Base-by-base conservation (phyloP, 2,329 filamentous ascomycete genomes). In the Colletotrichum horii region DNA sequence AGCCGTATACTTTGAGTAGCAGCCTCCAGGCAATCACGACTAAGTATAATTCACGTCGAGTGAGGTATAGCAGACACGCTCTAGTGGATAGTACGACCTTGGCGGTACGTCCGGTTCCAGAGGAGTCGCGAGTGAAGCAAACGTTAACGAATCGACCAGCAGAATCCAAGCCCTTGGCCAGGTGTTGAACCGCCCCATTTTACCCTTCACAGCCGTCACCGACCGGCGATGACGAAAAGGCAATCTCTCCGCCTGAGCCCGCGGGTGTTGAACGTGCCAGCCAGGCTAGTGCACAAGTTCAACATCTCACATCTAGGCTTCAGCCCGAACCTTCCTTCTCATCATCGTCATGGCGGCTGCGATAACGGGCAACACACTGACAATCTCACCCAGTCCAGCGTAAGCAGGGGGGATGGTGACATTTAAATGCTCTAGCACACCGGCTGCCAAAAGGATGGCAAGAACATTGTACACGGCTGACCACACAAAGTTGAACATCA, bases 291-390 rank as follows among this genome's bases (percentile, higher is more conserved):
- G 24, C 22, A 19, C 34, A 56, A 43, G 14, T 8, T 38, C 69
- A 61, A 32, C 60, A 58, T 32, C 62, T 19, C 43, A 14, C 5
- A 11, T 24, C 52, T 43, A 67, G 22, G n/a, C 16, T n/a, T 66
- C 38, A 32, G 38, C 4, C 28, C 55, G 72, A 38, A 32, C 66
- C 61, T 71, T 66, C 62, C 66, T 66, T 11, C 79, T 66, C 65
- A 83, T 69, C 83, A 83, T 83, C 8, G 81, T 81, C 70, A 79
- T 71, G 38, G 80, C 81, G 8, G 80, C 79, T 3, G 81, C 52
- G 32, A 94, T 88, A 14, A 94, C 92, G 0, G 92, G 92, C 76
- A 92, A 64, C 0, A 94, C 89, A 80, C 92, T 94, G 15, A 92
- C 90, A 64, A 94, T 82, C 84, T 94, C 92, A 0, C 92, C 92